A percentile compares a stretch with the other conserved stretches of the same genome.
Conservation (phyloP, 352 stramenopile species). For the Pythium rishiriense region DNA sequence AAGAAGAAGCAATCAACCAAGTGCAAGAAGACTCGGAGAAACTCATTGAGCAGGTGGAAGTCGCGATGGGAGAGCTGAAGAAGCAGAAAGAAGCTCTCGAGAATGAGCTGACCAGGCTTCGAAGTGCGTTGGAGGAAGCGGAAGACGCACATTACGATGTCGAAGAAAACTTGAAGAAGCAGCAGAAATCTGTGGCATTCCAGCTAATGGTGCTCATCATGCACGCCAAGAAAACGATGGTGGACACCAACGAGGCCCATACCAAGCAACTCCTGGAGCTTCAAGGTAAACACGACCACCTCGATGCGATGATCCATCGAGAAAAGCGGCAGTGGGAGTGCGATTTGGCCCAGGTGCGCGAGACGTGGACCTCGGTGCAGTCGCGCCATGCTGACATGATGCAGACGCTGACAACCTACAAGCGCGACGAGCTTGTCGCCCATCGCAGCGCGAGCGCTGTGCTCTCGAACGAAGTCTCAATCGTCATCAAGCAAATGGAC, state of each 20-base stretch:
- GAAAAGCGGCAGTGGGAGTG: conserved; percentile 39
- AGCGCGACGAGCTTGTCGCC: conserved; percentile 73
- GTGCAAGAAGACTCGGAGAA: conserved; percentile 81
- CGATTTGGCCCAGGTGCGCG: conserved; percentile 31
- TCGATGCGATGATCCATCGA: conserved; percentile 29
- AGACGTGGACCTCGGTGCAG: conserved; percentile 38
- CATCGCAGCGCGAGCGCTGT: conserved; percentile 72
- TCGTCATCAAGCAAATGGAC: conserved; percentile 73
- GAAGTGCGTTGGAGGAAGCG: conserved; percentile 62
- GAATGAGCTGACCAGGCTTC: conserved; percentile 46
- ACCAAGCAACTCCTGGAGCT: conserved; percentile 24
- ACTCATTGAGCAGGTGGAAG: conserved; percentile 76
- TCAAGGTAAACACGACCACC: conserved; percentile 22
- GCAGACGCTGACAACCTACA: conserved; percentile 79
- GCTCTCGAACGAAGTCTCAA: conserved; percentile 72
- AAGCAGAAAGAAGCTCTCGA: conserved; percentile 73
- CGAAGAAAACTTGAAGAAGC: conserved; percentile 52
- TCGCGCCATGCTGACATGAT: conserved; percentile 58
- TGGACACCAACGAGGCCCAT: conserved; percentile 21
- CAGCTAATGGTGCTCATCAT: conserved; percentile 51
- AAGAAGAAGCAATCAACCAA: conserved; percentile 74
- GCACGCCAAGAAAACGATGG: conserved; percentile 36
- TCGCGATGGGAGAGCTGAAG: conserved; percentile 69
- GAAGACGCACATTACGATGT: conserved; percentile 76
- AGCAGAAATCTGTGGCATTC: conserved; percentile 61